Percentiles rank a stretch among this genome's conserved stretches.
Conservation (phyloP, 1,139 yeast species). For the Debaryomycetaceae sp. region DNA sequence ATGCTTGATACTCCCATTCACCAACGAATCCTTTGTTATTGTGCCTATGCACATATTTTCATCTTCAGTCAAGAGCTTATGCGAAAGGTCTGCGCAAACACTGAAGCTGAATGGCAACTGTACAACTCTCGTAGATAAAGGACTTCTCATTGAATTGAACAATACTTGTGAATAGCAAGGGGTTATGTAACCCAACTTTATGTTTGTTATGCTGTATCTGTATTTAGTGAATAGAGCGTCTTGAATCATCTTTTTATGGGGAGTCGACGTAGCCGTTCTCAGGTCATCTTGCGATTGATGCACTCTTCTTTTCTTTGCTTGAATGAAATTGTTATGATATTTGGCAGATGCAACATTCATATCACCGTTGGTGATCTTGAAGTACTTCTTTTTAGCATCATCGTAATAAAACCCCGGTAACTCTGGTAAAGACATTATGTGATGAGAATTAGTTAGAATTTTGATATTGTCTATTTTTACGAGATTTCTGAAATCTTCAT, state of each 20-base stretch:
- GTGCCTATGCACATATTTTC: neutral
- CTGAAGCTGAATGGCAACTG: neutral
- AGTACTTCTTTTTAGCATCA: slow-evolving; percentile 37
- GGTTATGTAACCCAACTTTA: neutral
- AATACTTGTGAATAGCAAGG: neutral
- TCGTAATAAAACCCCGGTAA: slow-evolving; percentile 52
- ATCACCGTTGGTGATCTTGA: slow-evolving; percentile 41
- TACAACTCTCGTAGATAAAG: neutral
- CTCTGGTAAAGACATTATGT: slow-evolving; percentile 6
- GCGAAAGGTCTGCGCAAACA: neutral
- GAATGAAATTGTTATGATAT: slow-evolving; percentile 35
- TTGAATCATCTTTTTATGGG: neutral
- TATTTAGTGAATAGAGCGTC: neutral
- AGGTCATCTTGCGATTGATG: neutral
- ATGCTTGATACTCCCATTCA: neutral
- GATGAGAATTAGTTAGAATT: neutral
- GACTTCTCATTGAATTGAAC: neutral
- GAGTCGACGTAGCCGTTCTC: neutral
- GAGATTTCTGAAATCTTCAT: neutral
- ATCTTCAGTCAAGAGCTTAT: neutral
- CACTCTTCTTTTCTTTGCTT: slow-evolving; percentile 24
- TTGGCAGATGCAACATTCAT: slow-evolving; percentile 11
- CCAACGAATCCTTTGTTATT: neutral
- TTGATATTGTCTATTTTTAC: neutral
- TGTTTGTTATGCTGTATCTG: neutral